Evolutionary conservation across 768 basidiomycete genomes (phyloP).

Genomic region (Agaricus subrufescens): DNA sequence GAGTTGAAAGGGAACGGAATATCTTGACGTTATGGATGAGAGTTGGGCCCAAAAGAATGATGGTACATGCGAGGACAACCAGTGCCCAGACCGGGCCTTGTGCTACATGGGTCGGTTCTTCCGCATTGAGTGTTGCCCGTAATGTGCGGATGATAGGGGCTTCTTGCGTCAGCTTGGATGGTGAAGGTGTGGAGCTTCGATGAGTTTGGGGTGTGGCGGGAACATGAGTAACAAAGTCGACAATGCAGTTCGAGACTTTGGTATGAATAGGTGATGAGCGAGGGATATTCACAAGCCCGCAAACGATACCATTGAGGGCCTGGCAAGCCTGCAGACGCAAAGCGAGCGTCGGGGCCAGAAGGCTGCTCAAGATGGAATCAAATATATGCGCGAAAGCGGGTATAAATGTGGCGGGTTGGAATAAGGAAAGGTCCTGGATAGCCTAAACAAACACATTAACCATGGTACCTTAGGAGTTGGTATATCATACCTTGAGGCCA

Average conservation of each 20-base stretch:
- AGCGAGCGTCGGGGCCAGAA: constrained; percentile 60
- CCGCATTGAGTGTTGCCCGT: constrained; percentile 52
- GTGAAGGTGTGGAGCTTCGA: constrained; percentile 16
- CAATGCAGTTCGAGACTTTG: constrained; percentile 45
- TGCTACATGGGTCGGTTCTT: constrained; percentile 55
- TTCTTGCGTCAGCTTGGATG: constrained; percentile 31
- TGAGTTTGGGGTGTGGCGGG: constrained; percentile 26
- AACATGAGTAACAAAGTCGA: constrained; percentile 40
- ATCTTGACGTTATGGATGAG: constrained; percentile 41
- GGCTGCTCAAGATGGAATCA: constrained; percentile 54
- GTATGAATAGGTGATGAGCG: constrained; percentile 39
- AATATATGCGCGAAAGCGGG: constrained; percentile 55
- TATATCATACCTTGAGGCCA: constrained; percentile 59
- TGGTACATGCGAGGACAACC: constrained; percentile 57
- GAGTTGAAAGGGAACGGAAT: constrained; percentile 40
- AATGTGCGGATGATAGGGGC: constrained; percentile 59
- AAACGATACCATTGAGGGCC: constrained; percentile 66
- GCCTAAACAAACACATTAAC: constrained; percentile 40
- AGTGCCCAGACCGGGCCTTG: constrained; percentile 80
- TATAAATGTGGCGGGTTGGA: constrained; percentile 65
- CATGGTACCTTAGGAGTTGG: constrained; percentile 4
- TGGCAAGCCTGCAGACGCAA: constrained; percentile 72
- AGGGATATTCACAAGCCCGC: constrained; percentile 47
- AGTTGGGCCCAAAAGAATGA: constrained; percentile 60
- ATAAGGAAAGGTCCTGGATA: constrained; percentile 61